These are phyloP conservation scores for Rhodotorula sp. DNA, from an alignment of 1,284 basidiomycete genomes.

Conservation along the genomic window DNA sequence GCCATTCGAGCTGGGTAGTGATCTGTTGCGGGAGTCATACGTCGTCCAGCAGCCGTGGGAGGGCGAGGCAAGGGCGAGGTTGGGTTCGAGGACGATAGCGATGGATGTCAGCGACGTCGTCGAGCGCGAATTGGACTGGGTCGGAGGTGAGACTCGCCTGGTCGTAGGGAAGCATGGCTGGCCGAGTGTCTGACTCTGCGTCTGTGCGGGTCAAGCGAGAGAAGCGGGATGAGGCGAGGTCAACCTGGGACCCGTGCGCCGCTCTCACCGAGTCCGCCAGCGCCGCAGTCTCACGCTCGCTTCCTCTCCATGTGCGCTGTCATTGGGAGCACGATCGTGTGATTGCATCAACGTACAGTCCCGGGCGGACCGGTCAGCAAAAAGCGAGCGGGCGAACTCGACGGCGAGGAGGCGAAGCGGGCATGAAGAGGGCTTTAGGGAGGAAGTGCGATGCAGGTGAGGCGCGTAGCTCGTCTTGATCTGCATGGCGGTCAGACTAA, in stretches of 20 bases:
- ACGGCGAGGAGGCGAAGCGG: no score
- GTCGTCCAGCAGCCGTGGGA: not conserved
- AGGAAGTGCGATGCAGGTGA: not conserved
- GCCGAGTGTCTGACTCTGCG: not conserved
- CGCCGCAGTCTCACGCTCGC: no score
- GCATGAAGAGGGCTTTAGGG: no score
- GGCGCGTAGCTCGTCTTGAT: not conserved
- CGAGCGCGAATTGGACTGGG: not conserved
- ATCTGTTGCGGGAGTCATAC: slow-evolving; percentile 19
- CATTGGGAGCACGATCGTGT: no score
- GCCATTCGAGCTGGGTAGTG: slow-evolving; percentile 75
- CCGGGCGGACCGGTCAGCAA: no score
- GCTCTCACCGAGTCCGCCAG: no score
- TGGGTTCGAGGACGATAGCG: not conserved
- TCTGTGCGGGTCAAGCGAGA: not conserved
- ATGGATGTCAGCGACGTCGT: not conserved
- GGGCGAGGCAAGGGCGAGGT: not conserved
- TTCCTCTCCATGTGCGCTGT: no score
- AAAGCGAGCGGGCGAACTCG: no score
- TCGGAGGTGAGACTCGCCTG: not conserved
- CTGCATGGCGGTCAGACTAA: not conserved
- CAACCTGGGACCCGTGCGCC: no score
- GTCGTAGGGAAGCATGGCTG: slow-evolving; percentile 10
- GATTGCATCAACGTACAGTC: no score
- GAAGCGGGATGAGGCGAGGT: not conserved